Evolutionary conservation across 2,329 filamentous ascomycete genomes (phyloP).

Genomic region (Fusarium goolgardi): DNA sequence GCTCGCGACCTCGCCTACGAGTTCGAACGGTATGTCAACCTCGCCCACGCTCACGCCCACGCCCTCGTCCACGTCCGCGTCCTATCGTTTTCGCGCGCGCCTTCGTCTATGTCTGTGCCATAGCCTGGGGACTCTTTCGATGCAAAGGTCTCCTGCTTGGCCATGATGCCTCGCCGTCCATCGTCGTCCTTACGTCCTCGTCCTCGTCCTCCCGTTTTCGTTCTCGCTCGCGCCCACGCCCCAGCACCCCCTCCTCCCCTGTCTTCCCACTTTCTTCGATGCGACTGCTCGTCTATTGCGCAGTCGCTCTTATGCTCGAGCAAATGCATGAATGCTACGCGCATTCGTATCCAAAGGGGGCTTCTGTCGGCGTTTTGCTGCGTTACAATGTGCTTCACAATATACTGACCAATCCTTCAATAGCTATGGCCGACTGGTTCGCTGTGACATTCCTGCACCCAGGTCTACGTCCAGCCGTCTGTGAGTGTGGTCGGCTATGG

Average conservation of each 20-base stretch:
- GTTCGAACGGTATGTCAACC: slow-evolving; percentile 98
- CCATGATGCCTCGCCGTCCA: slow-evolving; percentile 45
- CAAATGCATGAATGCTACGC: slow-evolving; percentile 44
- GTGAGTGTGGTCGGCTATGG: slow-evolving; percentile 68
- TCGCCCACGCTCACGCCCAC: slow-evolving; percentile 55
- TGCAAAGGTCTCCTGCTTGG: slow-evolving; percentile 41
- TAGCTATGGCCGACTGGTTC: slow-evolving; percentile 97
- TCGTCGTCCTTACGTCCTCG: slow-evolving; percentile 48
- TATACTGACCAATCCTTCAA: slow-evolving; percentile 58
- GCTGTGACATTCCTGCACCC: slow-evolving; percentile 97
- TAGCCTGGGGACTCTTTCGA: slow-evolving; percentile 36
- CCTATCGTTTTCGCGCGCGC: slow-evolving; percentile 49
- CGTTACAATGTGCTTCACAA: slow-evolving; percentile 51
- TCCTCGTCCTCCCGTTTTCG: slow-evolving; percentile 47
- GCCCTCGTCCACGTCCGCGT: slow-evolving; percentile 55
- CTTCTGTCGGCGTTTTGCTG: slow-evolving; percentile 41
- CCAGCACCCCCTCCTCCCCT: slow-evolving; percentile 42
- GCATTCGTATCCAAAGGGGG: slow-evolving; percentile 44
- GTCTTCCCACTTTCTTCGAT: slow-evolving; percentile 43
- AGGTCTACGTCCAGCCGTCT: slow-evolving; percentile 93
- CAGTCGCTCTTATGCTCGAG: slow-evolving; percentile 45
- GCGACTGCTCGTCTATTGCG: slow-evolving; percentile 47
- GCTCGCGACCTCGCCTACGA: slow-evolving; percentile 99
- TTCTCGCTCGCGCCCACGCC: slow-evolving; percentile 45
- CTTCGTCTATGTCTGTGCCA: slow-evolving; percentile 43